Base-by-base conservation (phyloP, 345 rosid genomes). In the Pugionium cornutum region DNA sequence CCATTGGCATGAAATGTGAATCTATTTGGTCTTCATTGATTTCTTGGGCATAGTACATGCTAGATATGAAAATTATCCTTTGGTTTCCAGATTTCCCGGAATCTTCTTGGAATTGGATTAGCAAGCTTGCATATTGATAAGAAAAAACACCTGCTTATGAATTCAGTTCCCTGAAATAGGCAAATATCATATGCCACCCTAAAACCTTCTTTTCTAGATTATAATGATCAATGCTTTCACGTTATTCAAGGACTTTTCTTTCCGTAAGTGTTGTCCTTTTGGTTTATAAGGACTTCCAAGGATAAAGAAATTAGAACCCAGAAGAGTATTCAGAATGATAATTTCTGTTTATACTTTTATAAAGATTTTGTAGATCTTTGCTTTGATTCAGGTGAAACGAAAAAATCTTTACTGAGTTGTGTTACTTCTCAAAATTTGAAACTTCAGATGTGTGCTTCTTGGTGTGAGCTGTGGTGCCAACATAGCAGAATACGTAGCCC, bases 381-480 rank as follows among this genome's bases (percentile, higher is more conserved):
- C 47, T 72, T 64, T 64, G 70, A 49, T 56, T 71, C 75, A 71
- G 69, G 75, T 55, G 70, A 69, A 43, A 18, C 18, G 18, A 63
- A 40, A 32, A 10, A 55, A 9, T 61, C 69, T 64, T 18, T 56
- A 72, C 76, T 56, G 65, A 64, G 65, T 57, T 72, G 37, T 72
- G 75, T 63, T 43, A 45, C 64, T 44, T 70, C 64, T 70, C 75
- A 32, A 63, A 64, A 43, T 42, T 57, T 65, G 30, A 72, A 53
- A 70, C 74, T 58, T 65, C 72, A 73, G 97, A 80, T 89, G 97
- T 73, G 83, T 92, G 63, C 82, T 92, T 45, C 95, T 87, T 70
- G 98, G 98, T 25, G 89, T 84, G 77, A 87, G 96, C 77, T 92
- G 96, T 61, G 96, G 98, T 41, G 89, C 91, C 25, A 89, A 89